Conservation (phyloP, 2,329 filamentous ascomycete species). For the Colletotrichum agaves region DNA sequence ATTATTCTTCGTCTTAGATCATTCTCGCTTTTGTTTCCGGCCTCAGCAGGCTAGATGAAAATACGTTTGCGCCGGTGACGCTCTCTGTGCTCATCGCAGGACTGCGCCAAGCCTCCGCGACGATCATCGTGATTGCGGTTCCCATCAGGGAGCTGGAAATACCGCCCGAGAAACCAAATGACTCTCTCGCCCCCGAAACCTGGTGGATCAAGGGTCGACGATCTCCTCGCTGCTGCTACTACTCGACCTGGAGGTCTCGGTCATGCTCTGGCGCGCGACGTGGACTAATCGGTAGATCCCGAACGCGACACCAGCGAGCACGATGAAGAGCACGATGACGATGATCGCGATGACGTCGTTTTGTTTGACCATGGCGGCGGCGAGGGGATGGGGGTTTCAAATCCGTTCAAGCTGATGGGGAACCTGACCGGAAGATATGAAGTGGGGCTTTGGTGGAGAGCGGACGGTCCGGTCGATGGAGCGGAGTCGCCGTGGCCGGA, state of each 20-base stretch:
- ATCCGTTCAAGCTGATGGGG: conserved; percentile 15
- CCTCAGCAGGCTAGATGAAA: not conserved
- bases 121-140: not conserved
- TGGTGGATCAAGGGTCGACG: conserved; percentile 40
- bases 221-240: conserved; percentile 43
- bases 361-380: conserved; percentile 65
- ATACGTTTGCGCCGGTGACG: too few relatives aligned
- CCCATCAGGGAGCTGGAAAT: not conserved
- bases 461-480: not conserved
- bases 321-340: conserved; percentile 72
- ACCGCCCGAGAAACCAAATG: not conserved
- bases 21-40: not conserved
- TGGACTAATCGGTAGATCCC: conserved; percentile 72
- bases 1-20: conserved; percentile 9
- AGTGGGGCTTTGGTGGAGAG: not conserved
- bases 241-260: conserved; percentile 48
- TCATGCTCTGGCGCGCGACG: conserved; percentile 58
- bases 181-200: not conserved
- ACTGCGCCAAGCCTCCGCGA: too few relatives aligned
- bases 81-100: too few relatives aligned
- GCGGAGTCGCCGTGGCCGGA: conserved; percentile 23
- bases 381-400: conserved; percentile 7
- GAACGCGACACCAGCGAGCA: conserved; percentile 70
- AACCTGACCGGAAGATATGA: not conserved
- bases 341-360: conserved; percentile 77